These are phyloP conservation scores for Pharnaceum exiguum DNA, from an alignment of 148 eudicot genomes.

Conservation along the genomic window DNA sequence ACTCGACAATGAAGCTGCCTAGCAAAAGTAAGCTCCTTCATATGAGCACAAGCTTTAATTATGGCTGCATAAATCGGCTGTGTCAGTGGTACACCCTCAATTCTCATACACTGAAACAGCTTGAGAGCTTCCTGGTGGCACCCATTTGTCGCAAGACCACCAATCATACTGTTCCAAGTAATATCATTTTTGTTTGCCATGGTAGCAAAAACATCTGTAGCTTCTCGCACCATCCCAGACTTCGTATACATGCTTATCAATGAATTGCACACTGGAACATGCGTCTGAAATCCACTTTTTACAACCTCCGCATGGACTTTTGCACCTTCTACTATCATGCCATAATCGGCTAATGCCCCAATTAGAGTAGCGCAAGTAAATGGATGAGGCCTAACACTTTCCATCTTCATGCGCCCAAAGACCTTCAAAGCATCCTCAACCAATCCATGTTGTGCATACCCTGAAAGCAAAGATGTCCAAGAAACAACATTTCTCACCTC, in stretches of 20 bases:
- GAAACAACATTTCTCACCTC: slow-evolving; percentile 74
- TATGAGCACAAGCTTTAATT: slow-evolving; percentile 54
- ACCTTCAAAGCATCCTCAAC: slow-evolving; percentile 39
- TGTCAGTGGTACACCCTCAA: slow-evolving; percentile 42
- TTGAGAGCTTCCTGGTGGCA: slow-evolving; percentile 58
- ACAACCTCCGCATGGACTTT: slow-evolving; percentile 61
- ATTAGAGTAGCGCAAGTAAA: slow-evolving; percentile 74
- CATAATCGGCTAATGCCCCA: slow-evolving; percentile 55
- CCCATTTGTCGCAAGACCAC: slow-evolving; percentile 71
- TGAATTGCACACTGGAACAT: slow-evolving; percentile 63
- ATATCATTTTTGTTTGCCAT: slow-evolving; percentile 48
- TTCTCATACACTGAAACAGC: slow-evolving; percentile 54
- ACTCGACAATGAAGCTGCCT: slow-evolving; percentile 66
- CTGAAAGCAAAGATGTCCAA: slow-evolving; percentile 85
- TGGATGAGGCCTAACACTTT: slow-evolving; percentile 60
- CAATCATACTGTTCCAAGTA: slow-evolving; percentile 85
- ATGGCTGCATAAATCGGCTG: slow-evolving; percentile 46
- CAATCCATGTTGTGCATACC: slow-evolving; percentile 53
- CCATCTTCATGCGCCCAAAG: slow-evolving; percentile 47
- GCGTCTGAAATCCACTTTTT: slow-evolving; percentile 57
- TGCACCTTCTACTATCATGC: slow-evolving; percentile 48
- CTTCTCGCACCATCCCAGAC: slow-evolving; percentile 51
- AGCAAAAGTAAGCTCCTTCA: slow-evolving; percentile 56
- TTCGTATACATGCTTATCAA: slow-evolving; percentile 74
- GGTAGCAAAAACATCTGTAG: slow-evolving; percentile 47